Base-by-base conservation (phyloP, 2,329 filamentous ascomycete genomes). In the Bipolaris gigantea region DNA sequence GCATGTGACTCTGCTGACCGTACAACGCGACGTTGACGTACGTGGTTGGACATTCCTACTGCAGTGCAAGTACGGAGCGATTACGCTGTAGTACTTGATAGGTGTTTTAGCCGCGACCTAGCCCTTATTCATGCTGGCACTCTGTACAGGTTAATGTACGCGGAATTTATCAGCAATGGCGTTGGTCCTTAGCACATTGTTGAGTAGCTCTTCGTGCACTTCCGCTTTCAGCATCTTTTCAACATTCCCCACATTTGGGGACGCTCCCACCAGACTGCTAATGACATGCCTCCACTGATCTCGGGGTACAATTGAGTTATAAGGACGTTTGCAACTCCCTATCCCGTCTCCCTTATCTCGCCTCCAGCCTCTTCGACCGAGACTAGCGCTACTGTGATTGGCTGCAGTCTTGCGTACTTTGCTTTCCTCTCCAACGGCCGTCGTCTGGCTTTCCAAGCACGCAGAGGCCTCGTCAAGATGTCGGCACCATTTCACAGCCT, bases 401-500 rank as follows among this genome's bases (percentile, higher is more conserved):
- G 21, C 21, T 21, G 9, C 19, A n/a, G 13, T 40, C 21, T n/a
- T n/a, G 15, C 13, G 13, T 25, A 23, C 21, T 40, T 25, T 25
- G 38, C 13, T n/a, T 25, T 19, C 13, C 23, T 18, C 38, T 19
- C 38, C 21, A 32, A 42, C 18, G n/a, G 15, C 19, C 23, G 18
- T 18, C 33, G 25, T 9, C 40, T 3, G n/a, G 7, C 10, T 25
- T 19, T 39, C 10, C 10, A 30, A 41, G 19, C 5, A 43, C 16
- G 9, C 23, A 45, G n/a, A 23, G 44, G 4, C 7, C 33, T 27
- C 54, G 72, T 34, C 16, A 78, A 78, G 73, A 61, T 74, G 39
- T 60, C 73, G 11, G 44, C 68, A 56, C 19, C 60, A 59, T 66
- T 80, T 21, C 75, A 75, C 18, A 69, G 73, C 18, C 63, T 80